Evolutionary conservation across 768 basidiomycete species (phyloP).

Genomic region (Boletus vermiculosoides): DNA sequence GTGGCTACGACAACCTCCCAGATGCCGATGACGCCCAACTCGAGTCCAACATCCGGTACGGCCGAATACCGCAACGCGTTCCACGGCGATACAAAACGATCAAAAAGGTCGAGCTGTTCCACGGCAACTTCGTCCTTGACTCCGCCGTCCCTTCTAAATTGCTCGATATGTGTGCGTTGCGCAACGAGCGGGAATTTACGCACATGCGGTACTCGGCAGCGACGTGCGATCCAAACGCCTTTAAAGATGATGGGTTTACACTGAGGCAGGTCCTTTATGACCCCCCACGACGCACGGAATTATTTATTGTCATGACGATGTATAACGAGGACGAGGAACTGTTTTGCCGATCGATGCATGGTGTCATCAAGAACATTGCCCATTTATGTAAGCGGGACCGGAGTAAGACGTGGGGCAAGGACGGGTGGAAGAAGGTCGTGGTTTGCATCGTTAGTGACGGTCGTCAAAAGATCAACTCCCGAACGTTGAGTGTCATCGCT

Average conservation of each 20-base stretch:
- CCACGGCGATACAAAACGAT: slow-evolving; percentile 90
- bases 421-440: slow-evolving; percentile 98
- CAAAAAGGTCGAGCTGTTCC: slow-evolving; percentile 89
- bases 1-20: slow-evolving; percentile 39
- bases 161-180: slow-evolving; percentile 74
- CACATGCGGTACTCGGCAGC: slow-evolving; percentile 96
- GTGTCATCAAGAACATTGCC: slow-evolving; percentile 91
- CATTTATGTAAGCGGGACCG: slow-evolving; percentile 84
- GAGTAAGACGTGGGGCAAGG: slow-evolving; percentile 94
- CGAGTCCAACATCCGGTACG: slow-evolving; percentile 78
- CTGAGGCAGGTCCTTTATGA: slow-evolving; percentile 90
- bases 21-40: slow-evolving; percentile 30
- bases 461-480: slow-evolving; percentile 77
- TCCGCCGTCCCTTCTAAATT: slow-evolving; percentile 89
- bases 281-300: slow-evolving; percentile 84
- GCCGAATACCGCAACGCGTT: slow-evolving; percentile 87
- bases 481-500: slow-evolving; percentile 84
- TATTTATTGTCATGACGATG: slow-evolving; percentile 99
- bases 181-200: slow-evolving; percentile 86
- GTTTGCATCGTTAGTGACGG: slow-evolving; percentile 92
- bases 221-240: slow-evolving; percentile 95
- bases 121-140: slow-evolving; percentile 93
- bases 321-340: slow-evolving; percentile 93
- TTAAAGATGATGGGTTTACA: slow-evolving; percentile 77
- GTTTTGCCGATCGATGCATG: slow-evolving; percentile 92